Evolutionary conservation across 768 basidiomycete species (phyloP).

Genomic region (Amanita brunnescens): DNA sequence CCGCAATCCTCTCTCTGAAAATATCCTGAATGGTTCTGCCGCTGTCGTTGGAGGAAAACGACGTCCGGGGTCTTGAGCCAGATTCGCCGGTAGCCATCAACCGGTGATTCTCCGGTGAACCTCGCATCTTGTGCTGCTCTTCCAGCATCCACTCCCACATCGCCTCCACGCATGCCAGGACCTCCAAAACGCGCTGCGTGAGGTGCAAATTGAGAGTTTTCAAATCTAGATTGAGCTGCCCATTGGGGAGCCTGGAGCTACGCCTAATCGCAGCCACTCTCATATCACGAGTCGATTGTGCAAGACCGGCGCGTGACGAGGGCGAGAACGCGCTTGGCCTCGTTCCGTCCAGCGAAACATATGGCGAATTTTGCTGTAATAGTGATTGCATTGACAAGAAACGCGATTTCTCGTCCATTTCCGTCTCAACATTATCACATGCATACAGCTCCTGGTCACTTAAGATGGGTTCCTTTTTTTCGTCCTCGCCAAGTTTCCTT

Average conservation of each 20-base stretch:
- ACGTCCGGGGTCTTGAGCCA: conserved; percentile 6
- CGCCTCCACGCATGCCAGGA: conserved; percentile 62
- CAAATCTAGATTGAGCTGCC: conserved; percentile 45
- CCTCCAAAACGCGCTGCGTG: conserved; percentile 48
- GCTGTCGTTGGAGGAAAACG: conserved; percentile 8
- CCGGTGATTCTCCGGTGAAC: conserved; percentile 4
- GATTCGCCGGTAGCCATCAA: neutral
- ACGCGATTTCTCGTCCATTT: conserved; percentile 20
- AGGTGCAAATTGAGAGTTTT: conserved; percentile 56
- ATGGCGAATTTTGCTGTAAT: conserved; percentile 32
- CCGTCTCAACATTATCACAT: conserved; percentile 12
- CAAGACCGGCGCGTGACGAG: conserved; percentile 22
- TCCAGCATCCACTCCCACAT: conserved; percentile 75
- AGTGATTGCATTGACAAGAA: conserved; percentile 28
- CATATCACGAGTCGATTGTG: conserved; percentile 10
- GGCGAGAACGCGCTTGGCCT: conserved; percentile 36
- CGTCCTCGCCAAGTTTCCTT: neutral
- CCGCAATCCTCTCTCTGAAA: conserved; percentile 29
- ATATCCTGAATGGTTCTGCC: conserved; percentile 15
- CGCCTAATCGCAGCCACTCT: conserved; percentile 11
- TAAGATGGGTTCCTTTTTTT: neutral
- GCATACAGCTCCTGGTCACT: neutral
- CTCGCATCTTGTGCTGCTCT: conserved; percentile 27
- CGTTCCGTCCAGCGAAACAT: conserved; percentile 38
- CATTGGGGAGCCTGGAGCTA: conserved; percentile 41